Evolutionary conservation across 257 asterid species (phyloP).

Genomic region (Fraxinus cuspidata): DNA sequence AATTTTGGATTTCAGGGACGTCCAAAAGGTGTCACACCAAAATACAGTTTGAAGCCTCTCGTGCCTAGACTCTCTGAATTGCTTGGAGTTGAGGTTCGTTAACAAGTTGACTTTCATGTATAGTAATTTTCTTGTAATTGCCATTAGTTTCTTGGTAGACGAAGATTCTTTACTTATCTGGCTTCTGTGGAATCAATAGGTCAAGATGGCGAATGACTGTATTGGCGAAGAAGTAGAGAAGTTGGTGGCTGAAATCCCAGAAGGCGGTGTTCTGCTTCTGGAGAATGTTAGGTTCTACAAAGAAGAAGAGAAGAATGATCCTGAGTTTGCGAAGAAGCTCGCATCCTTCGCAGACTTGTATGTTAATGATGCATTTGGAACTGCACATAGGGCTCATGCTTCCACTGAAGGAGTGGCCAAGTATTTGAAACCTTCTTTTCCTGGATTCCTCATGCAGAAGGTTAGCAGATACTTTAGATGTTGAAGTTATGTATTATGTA

Average conservation of each 20-base stretch:
- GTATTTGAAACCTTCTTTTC: slow-evolving; percentile 52
- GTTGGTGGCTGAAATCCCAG: slow-evolving; percentile 65
- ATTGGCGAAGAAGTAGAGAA: slow-evolving; percentile 78
- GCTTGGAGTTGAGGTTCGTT: slow-evolving; percentile 66
- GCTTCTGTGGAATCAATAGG: slow-evolving; percentile 37
- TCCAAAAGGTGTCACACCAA: slow-evolving; percentile 93
- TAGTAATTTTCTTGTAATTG: not conserved
- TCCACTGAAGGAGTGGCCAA: slow-evolving; percentile 59
- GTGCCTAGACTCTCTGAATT: slow-evolving; percentile 80
- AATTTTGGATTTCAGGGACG: slow-evolving; percentile 61
- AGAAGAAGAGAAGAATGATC: slow-evolving; percentile 62
- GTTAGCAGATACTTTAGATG: slow-evolving; percentile 23
- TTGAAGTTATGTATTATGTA: not conserved
- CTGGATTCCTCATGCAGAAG: slow-evolving; percentile 67
- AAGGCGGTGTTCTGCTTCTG: slow-evolving; percentile 75
- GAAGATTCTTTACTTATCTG: slow-evolving; percentile 11
- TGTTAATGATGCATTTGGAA: slow-evolving; percentile 87
- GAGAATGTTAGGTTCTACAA: slow-evolving; percentile 74
- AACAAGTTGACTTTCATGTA: not conserved
- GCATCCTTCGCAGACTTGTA: slow-evolving; percentile 49
- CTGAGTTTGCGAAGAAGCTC: slow-evolving; percentile 58
- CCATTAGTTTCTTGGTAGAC: not conserved
- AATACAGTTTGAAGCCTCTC: slow-evolving; percentile 92
- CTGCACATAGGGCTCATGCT: slow-evolving; percentile 75
- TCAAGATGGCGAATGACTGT: slow-evolving; percentile 79